Conservation (phyloP, 129 eudicot species). For the Daucus carota region DH1_v3.0 NC_030381.2:20256001-20256500, state of each 20-base stretch:
- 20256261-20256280: conserved; percentile 61
- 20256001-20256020: too few relatives aligned
- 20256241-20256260: conserved; percentile 65
- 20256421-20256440: too few relatives aligned
- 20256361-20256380: not conserved
- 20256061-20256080: not conserved
- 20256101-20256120: not conserved
- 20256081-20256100: not conserved
- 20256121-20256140: not conserved
- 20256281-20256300: conserved; percentile 37
- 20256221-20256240: not conserved
- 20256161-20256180: not conserved
- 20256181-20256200: not conserved
- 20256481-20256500: not conserved
- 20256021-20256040: not conserved
- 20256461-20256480: not conserved
- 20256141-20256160: not conserved
- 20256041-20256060: not conserved
- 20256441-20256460: not conserved
- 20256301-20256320: not conserved
- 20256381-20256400: not conserved
- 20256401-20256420: not conserved
- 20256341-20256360: not conserved
- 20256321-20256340: not conserved
- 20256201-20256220: not conserved